Conservation (phyloP, 1,139 yeast species). For the Komagataea norvegica region DNA sequence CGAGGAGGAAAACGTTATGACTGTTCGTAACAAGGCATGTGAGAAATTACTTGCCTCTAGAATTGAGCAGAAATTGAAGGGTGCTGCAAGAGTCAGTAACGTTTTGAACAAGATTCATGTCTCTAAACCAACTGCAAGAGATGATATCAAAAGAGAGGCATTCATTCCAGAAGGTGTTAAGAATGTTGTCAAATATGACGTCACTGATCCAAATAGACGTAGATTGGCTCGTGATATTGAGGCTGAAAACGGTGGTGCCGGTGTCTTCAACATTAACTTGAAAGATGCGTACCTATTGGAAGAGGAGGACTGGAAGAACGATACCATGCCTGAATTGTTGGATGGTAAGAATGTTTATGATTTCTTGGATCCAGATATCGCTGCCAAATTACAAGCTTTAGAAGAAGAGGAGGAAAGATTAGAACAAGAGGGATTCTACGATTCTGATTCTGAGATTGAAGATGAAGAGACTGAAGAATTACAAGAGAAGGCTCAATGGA, state of each 20-base stretch:
- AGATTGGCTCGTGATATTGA: constrained; percentile 83
- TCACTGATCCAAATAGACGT: constrained; percentile 78
- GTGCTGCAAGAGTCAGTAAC: constrained; percentile 81
- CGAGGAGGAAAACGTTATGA: constrained; percentile 93
- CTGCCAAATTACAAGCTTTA: constrained; percentile 85
- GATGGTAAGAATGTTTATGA: constrained; percentile 97
- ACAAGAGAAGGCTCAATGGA: constrained; percentile 88
- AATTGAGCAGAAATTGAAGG: constrained; percentile 94
- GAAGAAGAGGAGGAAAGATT: constrained; percentile 96
- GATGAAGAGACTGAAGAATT: constrained; percentile 69
- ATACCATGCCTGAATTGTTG: constrained; percentile 91
- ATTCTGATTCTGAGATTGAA: constrained; percentile 74
- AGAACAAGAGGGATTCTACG: constrained; percentile 93
- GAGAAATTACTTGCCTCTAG: constrained; percentile 93
- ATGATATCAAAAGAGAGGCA: constrained; percentile 75
- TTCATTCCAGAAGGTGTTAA: constrained; percentile 74
- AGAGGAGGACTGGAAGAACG: constrained; percentile 97
- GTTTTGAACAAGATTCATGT: constrained; percentile 95
- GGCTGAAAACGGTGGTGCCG: constrained; percentile 96
- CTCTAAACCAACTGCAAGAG: constrained; percentile 84
- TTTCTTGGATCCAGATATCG: constrained; percentile 93
- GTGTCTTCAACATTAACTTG: constrained; percentile 90
- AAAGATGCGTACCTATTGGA: constrained; percentile 88
- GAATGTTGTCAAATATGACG: constrained; percentile 59
- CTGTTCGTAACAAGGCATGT: constrained; percentile 94